Evolutionary conservation across 495 filamentous ascomycete species (phyloP).

Genomic region (Neurospora sp.): DNA sequence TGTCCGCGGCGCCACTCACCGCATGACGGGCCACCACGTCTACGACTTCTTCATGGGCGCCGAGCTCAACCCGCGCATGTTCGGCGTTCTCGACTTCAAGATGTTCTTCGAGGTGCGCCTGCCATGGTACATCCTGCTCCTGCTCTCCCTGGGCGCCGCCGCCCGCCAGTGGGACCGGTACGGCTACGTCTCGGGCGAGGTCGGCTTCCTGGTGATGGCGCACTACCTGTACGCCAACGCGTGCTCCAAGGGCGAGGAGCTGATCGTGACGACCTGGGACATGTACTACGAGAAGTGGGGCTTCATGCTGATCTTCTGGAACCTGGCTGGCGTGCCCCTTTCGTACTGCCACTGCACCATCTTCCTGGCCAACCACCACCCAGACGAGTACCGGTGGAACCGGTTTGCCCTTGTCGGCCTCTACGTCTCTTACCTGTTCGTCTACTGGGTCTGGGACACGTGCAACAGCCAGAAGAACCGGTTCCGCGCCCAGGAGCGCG

Average conservation of each 20-base stretch:
- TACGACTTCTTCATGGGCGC: conserved; percentile 99
- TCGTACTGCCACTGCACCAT: conserved; percentile 96
- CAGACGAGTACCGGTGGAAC: conserved; percentile 73
- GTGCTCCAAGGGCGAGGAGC: conserved; percentile 91
- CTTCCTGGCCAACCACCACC: conserved; percentile 83
- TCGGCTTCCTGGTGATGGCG: conserved; percentile 80
- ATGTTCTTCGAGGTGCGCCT: conserved; percentile 99
- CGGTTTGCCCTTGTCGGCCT: conserved; percentile 54
- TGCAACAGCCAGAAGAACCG: conserved; percentile 92
- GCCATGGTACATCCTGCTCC: conserved; percentile 90
- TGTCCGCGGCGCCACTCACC: conserved; percentile 67
- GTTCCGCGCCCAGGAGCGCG: conserved; percentile 74
- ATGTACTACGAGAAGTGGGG: conserved; percentile 99
- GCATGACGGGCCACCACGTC: conserved; percentile 84
- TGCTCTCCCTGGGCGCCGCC: conserved; percentile 65
- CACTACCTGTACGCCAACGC: conserved; percentile 96
- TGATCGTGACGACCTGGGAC: conserved; percentile 89
- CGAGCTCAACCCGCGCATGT: conserved; percentile 92
- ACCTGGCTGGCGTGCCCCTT: conserved; percentile 88
- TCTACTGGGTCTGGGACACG: conserved; percentile 90
- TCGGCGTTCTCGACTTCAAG: conserved; percentile 91
- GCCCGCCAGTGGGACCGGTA: conserved; percentile 81
- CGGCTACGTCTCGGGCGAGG: conserved; percentile 86
- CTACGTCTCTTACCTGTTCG: conserved; percentile 65
- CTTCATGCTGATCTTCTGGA: conserved; percentile 99